Percentiles rank a stretch among this genome's conserved stretches.
phyloP scores from a whole-genome alignment of 805 yeast genomes.

The Candida quercuum region DNA sequence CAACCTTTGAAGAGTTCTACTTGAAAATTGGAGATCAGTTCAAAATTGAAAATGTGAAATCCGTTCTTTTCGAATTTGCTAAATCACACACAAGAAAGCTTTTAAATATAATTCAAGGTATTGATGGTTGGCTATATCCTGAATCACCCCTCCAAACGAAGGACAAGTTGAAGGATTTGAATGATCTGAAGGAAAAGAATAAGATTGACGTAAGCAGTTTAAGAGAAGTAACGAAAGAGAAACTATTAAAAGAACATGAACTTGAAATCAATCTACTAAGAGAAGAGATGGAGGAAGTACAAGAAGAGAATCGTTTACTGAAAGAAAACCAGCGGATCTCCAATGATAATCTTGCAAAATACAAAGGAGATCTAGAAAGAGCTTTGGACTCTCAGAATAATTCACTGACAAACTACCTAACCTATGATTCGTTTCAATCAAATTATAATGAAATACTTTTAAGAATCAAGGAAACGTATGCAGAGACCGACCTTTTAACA shows the following conservation, averaged over 20 bases:
- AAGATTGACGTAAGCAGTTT: not conserved
- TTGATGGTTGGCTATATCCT: conserved; percentile 4
- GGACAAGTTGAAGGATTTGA: conserved; percentile 1
- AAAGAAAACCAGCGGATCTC: conserved; percentile 1
- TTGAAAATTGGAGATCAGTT: not conserved
- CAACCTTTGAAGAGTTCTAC: conserved; percentile 2
- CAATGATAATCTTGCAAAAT: not conserved
- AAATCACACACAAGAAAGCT: conserved; percentile 6
- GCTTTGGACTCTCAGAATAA: not conserved
- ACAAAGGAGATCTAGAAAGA: not conserved
- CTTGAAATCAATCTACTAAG: conserved; percentile 1
- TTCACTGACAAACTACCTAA: not conserved
- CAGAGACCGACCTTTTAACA: no score
- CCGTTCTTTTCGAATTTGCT: conserved; percentile 4
- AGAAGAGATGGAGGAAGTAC: not conserved
- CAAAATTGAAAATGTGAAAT: conserved; percentile 2
- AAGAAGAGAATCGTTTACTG: conserved; percentile 3
- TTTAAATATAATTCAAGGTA: conserved; percentile 1
- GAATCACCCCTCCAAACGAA: conserved; percentile 1
- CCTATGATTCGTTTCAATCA: conserved; percentile 7
- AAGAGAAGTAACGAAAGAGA: not conserved
- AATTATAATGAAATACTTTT: conserved; percentile 5
- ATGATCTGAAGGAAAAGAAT: conserved; percentile 1
- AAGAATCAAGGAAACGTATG: conserved; percentile 5
- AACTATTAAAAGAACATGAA: not conserved